Evolutionary conservation across 257 asterid species (phyloP), one percentile per base, ranked within the genome.

Genomic region (Cinchona pubescens): DNA sequence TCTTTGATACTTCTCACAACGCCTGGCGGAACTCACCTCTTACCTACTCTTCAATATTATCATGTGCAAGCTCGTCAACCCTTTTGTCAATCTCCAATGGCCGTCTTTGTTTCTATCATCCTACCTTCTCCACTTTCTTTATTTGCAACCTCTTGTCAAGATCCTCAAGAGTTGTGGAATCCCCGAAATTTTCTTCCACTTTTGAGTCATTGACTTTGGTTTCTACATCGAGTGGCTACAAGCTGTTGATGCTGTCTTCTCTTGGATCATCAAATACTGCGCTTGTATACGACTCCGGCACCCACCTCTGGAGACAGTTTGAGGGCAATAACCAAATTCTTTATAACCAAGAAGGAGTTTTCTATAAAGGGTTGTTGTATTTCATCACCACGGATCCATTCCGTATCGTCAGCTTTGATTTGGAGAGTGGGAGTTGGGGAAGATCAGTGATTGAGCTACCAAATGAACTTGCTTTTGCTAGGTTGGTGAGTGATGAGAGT

Each of bases 331-430:
- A 82, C 25, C 76, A 76, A 32, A 32, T 77, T n/a, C 75, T 85
- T 19, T 70, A 72, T 80, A 82, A 86, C 37, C 92, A 89, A 19
- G 85, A 82, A 73, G 96, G 92, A 0, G 91, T 82, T 3, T 51
- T 67, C 32, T 58, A 78, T n/a, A 35, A 81, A n/a, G 88, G 88
- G 30, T 37, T 73, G 21, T 30, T 91, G 53, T 80, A 79, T 63
- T 90, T 90, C 81, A 81, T 88, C 71, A 82, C 91, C 0, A 83
- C 91, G 0, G 96, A 90, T 87, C 96, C 96, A 34, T 87, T 85
- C 25, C 63, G 4, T 0, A 37, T 82, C 0, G 73, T 85, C 32
- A 49, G 70, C 70, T 84, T 91, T 73, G 66, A 79, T 46, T 70
- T 85, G 76, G 87, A 77, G n/a, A 62, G 27, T 13, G 94, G 97